These are phyloP conservation scores for Bidens hawaiensis DNA, from an alignment of 140 eudicot genomes.

Conservation along the genomic window DNA sequence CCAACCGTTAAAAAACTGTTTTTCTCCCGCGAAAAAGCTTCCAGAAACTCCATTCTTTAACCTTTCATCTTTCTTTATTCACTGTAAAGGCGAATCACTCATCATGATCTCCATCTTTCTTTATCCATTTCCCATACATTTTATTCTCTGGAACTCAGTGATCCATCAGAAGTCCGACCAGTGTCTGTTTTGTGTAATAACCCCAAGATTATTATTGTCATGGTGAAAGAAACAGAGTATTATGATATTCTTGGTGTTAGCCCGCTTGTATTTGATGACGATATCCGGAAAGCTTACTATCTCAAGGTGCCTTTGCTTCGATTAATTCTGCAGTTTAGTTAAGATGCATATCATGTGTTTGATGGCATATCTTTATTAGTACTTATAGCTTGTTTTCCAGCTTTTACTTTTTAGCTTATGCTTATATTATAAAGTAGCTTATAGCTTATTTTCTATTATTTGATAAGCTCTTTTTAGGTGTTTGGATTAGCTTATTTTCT, in stretches of 20 bases:
- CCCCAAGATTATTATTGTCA: slow-evolving; percentile 17
- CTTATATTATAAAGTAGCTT: too few relatives aligned
- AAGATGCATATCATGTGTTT: neutral
- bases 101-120: slow-evolving; percentile 11
- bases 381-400: too few relatives aligned
- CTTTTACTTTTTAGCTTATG: too few relatives aligned
- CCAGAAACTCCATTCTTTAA: slow-evolving; percentile 20
- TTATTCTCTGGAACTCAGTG: neutral
- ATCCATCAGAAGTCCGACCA: neutral
- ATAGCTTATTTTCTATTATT: too few relatives aligned
- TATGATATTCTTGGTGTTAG: slow-evolving; percentile 80
- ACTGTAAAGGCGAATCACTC: slow-evolving; percentile 38
- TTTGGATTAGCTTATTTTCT: too few relatives aligned
- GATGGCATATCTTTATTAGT: too few relatives aligned
- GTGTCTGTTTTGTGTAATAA: neutral
- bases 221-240: slow-evolving; percentile 93
- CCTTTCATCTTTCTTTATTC: slow-evolving; percentile 35
- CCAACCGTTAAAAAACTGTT: slow-evolving; percentile 61
- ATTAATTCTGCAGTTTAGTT: neutral
- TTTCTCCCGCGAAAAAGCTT: slow-evolving; percentile 74
- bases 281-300: slow-evolving; percentile 92
- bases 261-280: slow-evolving; percentile 77
- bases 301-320: slow-evolving; percentile 42
- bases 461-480: too few relatives aligned
- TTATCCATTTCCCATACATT: slow-evolving; percentile 12